Base-by-base conservation (phyloP, 2,329 filamentous ascomycete species). In the Bipolaris zeicola region DNA sequence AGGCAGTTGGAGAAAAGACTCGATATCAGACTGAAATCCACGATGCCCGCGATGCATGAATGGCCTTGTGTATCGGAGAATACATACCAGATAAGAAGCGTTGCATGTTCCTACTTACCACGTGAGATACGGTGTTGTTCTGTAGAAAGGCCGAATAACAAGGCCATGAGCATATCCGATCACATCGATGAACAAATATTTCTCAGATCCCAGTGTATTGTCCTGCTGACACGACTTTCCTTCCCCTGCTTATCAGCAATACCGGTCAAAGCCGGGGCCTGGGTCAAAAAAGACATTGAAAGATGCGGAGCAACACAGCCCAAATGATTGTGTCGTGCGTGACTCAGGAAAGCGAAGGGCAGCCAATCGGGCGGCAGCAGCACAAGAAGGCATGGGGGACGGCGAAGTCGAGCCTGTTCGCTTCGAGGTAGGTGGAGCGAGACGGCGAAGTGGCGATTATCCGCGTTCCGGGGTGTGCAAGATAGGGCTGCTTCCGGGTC, bases 401-500 rank as follows among this genome's bases (percentile, higher is more conserved):
- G 34, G 11, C 22, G 2, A 28, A 26, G 13, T 26, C 31, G 34
- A 47, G 11, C 26, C 34, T 52, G 5, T 46, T 47, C 43, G 43
- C 26, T 22, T 52, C 22, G 50, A 28, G 43, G 31, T 52, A 44
- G 16, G 50, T 50, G 36, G 34, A 39, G 42, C 16, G 34, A 16
- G 24, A 22, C 10, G 24, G n/a, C 14, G n/a, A 34, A 34, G 50
- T 52, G 42, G 34, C 34, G 36, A 46, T 5, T 52, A 46, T 52
- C 24, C 36, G 22, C 26, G 39, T 47, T 24, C 20, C 42, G 18
- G 46, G 34, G 34, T 24, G 44, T n/a, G 36, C 26, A 28, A 52
- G 57, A 56, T 28, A 33, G 33, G 20, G 37, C 36, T 26, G 26
- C 38, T 34, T 20, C 28, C 60, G 60, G 57, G 26, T 43, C 49